These are phyloP conservation scores for Fusarium beomiforme DNA, from an alignment of 2,329 filamentous ascomycete genomes.

Conservation along the genomic window DNA sequence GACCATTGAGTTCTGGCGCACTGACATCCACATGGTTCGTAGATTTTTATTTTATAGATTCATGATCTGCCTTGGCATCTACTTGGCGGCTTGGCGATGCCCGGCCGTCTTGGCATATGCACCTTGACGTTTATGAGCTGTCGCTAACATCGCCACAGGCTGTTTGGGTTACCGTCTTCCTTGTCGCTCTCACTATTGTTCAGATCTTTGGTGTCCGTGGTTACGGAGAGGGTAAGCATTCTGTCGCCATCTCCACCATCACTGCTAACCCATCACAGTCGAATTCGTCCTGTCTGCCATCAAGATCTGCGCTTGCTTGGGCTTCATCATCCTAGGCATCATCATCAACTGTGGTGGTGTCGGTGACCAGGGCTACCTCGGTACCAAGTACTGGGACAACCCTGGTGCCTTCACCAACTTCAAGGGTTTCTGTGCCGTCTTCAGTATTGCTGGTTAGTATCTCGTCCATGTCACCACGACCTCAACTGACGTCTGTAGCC, in stretches of 20 bases:
- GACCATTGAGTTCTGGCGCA: conserved; percentile 83
- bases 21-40: conserved; percentile 61
- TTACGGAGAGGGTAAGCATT: conserved; percentile 75
- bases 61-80: conserved; percentile 7
- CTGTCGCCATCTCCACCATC: accelerated
- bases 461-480: accelerated
- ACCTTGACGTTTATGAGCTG: not conserved
- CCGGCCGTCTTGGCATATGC: conserved; percentile 3
- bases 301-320: conserved; percentile 61
- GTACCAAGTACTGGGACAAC: conserved; percentile 77
- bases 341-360: conserved; percentile 86
- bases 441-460: conserved; percentile 69
- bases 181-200: conserved; percentile 77
- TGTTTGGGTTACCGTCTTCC: conserved; percentile 86
- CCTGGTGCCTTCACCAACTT: conserved; percentile 87
- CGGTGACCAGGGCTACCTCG: conserved; percentile 78
- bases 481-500: not conserved
- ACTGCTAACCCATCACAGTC: conserved; percentile 44
- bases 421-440: conserved; percentile 80
- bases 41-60: not conserved
- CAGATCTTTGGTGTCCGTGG: conserved; percentile 89
- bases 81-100: conserved; percentile 2
- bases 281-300: conserved; percentile 88
- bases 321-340: conserved; percentile 78
- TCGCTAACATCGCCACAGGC: conserved; percentile 49